phyloP scores from a whole-genome alignment of 2,329 filamentous ascomycete species.

The Pseudocercospora macadamiae region DNA sequence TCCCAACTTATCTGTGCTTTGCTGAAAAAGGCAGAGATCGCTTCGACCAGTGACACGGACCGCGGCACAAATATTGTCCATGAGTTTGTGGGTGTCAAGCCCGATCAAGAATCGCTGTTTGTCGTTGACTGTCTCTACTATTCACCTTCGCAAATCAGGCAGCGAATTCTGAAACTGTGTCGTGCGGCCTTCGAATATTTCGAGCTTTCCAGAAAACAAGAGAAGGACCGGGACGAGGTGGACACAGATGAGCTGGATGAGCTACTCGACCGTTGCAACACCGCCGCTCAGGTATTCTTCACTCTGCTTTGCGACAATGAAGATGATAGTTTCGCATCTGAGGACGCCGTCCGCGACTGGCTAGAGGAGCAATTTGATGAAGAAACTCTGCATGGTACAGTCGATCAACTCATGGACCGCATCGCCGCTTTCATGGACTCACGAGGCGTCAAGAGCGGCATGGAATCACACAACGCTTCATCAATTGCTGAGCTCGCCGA shows the following conservation, averaged over 20 bases:
- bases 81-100: constrained; percentile 8
- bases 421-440: neutral
- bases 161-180: neutral
- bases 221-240: neutral
- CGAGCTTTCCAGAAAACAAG: neutral
- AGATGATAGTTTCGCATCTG: constrained; percentile 6
- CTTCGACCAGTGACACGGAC: constrained; percentile 1
- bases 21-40: neutral
- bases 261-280: neutral
- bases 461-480: constrained; percentile 6
- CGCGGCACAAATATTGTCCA: constrained; percentile 18
- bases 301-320: constrained; percentile 14
- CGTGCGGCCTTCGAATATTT: neutral
- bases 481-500: constrained; percentile 3
- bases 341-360: neutral
- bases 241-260: constrained; percentile 3
- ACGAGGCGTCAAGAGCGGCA: constrained; percentile 5
- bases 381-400: neutral
- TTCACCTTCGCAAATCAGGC: neutral
- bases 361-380: constrained; percentile 4
- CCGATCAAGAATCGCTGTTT: constrained; percentile 3
- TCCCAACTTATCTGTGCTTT: constrained; percentile 4
- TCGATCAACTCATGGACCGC: constrained; percentile 1
- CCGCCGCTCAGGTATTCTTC: constrained; percentile 15
- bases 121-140: constrained; percentile 1